Evolutionary conservation across 805 yeast species (phyloP).

Genomic region (Scheffersomyces ergatensis): DNA sequence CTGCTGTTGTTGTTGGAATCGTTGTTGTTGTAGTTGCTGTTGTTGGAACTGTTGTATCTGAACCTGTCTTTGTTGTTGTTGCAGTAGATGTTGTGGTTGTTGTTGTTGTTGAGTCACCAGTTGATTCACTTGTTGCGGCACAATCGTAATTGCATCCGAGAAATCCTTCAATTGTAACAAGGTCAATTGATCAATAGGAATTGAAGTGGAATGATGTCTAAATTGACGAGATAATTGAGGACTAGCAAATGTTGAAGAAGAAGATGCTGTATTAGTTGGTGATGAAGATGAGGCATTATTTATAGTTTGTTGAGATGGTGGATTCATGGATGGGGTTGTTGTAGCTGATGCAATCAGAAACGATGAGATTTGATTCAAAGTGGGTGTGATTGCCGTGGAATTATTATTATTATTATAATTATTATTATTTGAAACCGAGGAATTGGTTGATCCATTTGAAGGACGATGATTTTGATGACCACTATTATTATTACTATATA

Average conservation of each 20-base stretch:
- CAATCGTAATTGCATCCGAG: background rate
- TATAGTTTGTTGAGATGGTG: too few species aligned
- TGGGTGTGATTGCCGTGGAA: background rate
- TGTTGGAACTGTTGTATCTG: background rate
- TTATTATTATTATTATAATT: background rate
- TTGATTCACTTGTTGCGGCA: background rate
- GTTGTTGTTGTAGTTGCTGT: background rate
- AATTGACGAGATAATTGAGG: slow-evolving; percentile 4
- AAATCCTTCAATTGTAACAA: slow-evolving; percentile 17
- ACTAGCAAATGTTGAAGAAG: background rate
- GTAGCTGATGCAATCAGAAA: background rate
- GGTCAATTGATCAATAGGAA: slow-evolving; percentile 24
- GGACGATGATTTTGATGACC: too few species aligned
- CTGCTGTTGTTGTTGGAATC: background rate
- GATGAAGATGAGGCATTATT: background rate
- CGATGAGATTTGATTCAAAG: background rate
- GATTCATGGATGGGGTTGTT: slow-evolving; percentile 3
- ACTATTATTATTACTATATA: too few species aligned
- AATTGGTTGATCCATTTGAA: too few species aligned
- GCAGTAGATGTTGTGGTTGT: background rate
- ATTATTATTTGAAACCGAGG: background rate
- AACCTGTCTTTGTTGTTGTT: slow-evolving; percentile 1
- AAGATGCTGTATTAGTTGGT: slow-evolving; percentile 1
- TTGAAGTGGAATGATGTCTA: slow-evolving; percentile 7
- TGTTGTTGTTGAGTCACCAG: background rate